Evolutionary conservation across 208 protist species (phyloP), one percentile per base, ranked within the genome.

Genomic region (Giardia muris): DNA sequence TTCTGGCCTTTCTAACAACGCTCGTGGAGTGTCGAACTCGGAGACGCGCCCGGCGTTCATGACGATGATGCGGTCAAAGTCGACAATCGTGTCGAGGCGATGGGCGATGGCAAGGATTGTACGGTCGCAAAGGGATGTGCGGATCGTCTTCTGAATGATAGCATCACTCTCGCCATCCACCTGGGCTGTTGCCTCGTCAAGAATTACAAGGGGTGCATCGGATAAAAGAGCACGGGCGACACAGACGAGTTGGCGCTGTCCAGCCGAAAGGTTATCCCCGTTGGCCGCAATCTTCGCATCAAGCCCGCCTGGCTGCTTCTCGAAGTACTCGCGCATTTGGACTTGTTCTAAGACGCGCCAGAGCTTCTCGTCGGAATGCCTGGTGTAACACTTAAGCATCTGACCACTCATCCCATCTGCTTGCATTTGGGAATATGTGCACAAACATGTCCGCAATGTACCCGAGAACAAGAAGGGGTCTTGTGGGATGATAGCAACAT

Each of bases 31-130:
- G 4, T 43, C 86, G 86, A 89, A 89, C 43, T 90, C 87, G 4
- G 2, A n/a, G 2, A 90, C 44, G 4, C 48, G 4, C 0, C 87
- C 87, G 45, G n/a, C 1, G 87, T 90, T 57, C 46, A 86, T 76
- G 1, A 67, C 90, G 44, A 92, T 86, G 43, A 98, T 95, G 10
- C 95, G 94, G 89, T 97, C 95, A 89, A 95, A 96, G 92, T 96
- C 90, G 46, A 93, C 87, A 43, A 94, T 87, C 0, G 92, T 94
- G 44, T 92, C 2, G 1, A 94, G 10, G 67, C 93, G 67, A 47
- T 94, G 93, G 0, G 93, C 93, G 76, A 94, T 94, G 0, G 86
- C 88, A 0, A 93, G n/a, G 2, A 94, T 46, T n/a, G 88, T 92
- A 22, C n/a, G n/a, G 48, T 89, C 67, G 30, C 46, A n/a, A 2